Evolutionary conservation across 768 basidiomycete genomes (phyloP), one percentile per base, ranked within the genome.

Genomic region (Tricholomella constricta): DNA sequence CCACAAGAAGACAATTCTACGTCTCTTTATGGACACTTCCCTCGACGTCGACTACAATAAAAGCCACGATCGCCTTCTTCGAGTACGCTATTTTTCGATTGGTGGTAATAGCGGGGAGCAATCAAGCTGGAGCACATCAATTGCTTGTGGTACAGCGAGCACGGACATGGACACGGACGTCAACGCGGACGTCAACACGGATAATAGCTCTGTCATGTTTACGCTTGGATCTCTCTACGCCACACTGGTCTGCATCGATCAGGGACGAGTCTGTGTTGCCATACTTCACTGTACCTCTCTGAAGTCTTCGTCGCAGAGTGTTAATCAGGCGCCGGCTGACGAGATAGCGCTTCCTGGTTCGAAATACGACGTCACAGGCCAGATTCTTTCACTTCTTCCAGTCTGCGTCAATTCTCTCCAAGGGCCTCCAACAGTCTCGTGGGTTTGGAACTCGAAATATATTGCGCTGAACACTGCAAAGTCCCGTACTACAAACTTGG

Each of bases 1-100:
- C 6, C 62, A 61, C 46, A 63, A 63, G 42, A 60, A 55, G 43
- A 45, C 60, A 4, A 49, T 57, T 12, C 51, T 64, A 2, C 57
- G 59, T 0, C 20, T 37, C 3, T 35, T 52, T 1, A 54, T 62
- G 20, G 56, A 62, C n/a, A 52, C 52, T 10, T 32, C 54, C 2
- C 36, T 55, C 7, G 55, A 59, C 44, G 37, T 58, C 27, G 50
- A 58, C 38, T 48, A 50, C 22, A 35, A 56, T 14, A 55, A 46
- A 45, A 64, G 55, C 26, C 58, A 59, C 46, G 62, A 65, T 26
- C 59, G 61, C n/a, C 51, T 65, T 10, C 52, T 61, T 27, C 60
- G 55, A 6, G 56, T 65, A 14, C 57, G 55, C 1, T 34, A 47
- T 31, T 62, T 58, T 19, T 58, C 63, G 4, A 55, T 51, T 40